Conservation (phyloP, 2,329 filamentous ascomycete species). For the Penicillium sp. region DNA sequence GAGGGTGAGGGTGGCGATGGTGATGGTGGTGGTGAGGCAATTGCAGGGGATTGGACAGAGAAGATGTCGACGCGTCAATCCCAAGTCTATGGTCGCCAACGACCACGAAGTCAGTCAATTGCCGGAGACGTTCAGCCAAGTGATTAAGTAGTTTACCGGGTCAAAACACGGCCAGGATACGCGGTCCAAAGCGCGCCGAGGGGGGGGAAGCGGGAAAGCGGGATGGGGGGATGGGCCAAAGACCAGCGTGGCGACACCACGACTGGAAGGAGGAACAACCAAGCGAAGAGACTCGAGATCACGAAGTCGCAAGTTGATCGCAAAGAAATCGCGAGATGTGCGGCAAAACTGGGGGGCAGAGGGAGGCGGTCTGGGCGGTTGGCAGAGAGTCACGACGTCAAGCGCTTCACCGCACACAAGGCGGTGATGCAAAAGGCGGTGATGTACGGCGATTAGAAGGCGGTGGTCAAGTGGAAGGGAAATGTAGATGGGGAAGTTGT, state of each 20-base stretch:
- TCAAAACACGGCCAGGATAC: background rate
- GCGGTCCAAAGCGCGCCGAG: background rate
- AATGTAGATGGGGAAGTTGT: too few species aligned
- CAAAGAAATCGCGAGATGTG: conserved; percentile 18
- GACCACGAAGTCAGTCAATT: background rate
- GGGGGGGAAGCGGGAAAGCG: background rate
- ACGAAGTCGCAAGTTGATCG: conserved; percentile 10
- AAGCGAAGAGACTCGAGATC: background rate
- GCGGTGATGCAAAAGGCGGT: conserved; percentile 40
- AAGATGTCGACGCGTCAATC: conserved; percentile 10
- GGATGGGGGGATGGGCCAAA: background rate
- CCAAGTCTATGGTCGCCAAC: background rate
- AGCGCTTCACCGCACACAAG: conserved; percentile 44
- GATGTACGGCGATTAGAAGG: conserved; percentile 16
- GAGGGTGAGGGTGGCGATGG: background rate
- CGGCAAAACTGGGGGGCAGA: conserved; percentile 40
- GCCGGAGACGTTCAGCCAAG: background rate
- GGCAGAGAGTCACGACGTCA: conserved; percentile 28
- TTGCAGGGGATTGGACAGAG: background rate
- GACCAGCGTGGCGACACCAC: conserved; percentile 1
- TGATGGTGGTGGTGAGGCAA: background rate
- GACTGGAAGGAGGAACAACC: conserved; percentile 1
- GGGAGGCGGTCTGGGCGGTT: conserved; percentile 39
- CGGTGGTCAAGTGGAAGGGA: conserved; percentile 18
- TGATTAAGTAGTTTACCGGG: background rate